These are phyloP conservation scores for Nematodospora valgi DNA, from an alignment of 805 yeast genomes.

Conservation along the genomic window DNA sequence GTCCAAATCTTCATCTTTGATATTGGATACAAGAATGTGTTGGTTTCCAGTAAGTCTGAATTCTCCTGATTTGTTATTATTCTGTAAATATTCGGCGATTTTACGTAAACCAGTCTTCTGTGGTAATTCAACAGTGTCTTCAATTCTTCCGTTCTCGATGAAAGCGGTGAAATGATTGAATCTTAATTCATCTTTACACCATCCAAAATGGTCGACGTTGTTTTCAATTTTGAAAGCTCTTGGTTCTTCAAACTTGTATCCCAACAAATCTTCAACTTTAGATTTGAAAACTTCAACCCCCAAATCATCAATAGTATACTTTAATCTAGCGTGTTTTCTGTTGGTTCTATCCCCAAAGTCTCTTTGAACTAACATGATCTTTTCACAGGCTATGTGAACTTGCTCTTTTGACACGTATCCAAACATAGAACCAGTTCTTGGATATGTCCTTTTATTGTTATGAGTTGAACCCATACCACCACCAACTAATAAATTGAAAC, in stretches of 20 bases:
- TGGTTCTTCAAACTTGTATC: slow-evolving; percentile 67
- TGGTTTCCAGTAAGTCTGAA: slow-evolving; percentile 96
- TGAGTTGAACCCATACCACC: slow-evolving; percentile 99
- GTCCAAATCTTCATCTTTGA: slow-evolving; percentile 65
- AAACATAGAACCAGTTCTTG: slow-evolving; percentile 85
- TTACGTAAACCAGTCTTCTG: slow-evolving; percentile 83
- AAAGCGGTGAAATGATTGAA: slow-evolving; percentile 88
- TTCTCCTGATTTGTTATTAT: slow-evolving; percentile 61
- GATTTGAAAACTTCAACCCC: slow-evolving; percentile 80
- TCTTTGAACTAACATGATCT: slow-evolving; percentile 90
- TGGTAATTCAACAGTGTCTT: slow-evolving; percentile 84
- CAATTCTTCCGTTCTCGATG: slow-evolving; percentile 95
- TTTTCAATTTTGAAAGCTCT: slow-evolving; percentile 75
- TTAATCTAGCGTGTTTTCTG: slow-evolving; percentile 96
- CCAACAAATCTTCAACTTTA: slow-evolving; percentile 82
- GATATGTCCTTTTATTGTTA: slow-evolving; percentile 94
- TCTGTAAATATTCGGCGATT: slow-evolving; percentile 67
- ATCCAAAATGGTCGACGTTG: slow-evolving; percentile 88
- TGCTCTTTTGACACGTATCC: slow-evolving; percentile 73
- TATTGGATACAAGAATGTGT: slow-evolving; percentile 74
- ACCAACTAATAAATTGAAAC: slow-evolving; percentile 88
- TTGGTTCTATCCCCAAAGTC: slow-evolving; percentile 93
- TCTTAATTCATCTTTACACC: slow-evolving; percentile 85
- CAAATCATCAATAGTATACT: slow-evolving; percentile 93
- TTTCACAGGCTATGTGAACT: slow-evolving; percentile 78